phyloP scores from a whole-genome alignment of 1,284 basidiomycete genomes.

The Serendipita sp. region DNA sequence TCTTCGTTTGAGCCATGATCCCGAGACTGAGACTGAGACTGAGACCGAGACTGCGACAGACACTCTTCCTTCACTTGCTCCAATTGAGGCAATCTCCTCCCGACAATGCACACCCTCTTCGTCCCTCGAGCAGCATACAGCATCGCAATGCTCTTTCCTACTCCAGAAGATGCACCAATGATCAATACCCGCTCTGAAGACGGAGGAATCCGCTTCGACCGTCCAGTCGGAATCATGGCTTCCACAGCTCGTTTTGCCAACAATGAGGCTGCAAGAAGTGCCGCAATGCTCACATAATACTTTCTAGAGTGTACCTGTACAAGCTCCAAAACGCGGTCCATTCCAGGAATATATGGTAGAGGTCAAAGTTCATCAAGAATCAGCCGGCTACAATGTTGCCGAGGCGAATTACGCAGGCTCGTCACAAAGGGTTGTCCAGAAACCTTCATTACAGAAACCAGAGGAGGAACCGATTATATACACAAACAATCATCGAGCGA shows the following conservation, averaged over 20 bases:
- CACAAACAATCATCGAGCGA: too few species aligned
- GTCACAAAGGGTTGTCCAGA: too few species aligned
- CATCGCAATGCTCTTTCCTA: slow-evolving; percentile 62
- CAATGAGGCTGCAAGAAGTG: background rate
- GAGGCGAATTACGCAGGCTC: too few species aligned
- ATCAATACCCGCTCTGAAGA: slow-evolving; percentile 57
- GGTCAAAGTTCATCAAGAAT: too few species aligned
- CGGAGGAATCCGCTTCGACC: slow-evolving; percentile 23
- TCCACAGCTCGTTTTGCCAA: background rate
- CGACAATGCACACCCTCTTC: slow-evolving; percentile 54
- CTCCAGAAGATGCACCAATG: slow-evolving; percentile 69
- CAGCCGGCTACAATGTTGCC: too few species aligned
- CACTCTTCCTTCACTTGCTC: slow-evolving; percentile 52
- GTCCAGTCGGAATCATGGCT: background rate
- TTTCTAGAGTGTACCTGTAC: too few species aligned
- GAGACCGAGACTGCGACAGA: slow-evolving; percentile 15
- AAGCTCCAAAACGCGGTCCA: too few species aligned
- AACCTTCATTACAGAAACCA: too few species aligned
- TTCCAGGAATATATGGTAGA: too few species aligned
- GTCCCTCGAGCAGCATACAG: slow-evolving; percentile 66
- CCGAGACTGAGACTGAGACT: too few species aligned
- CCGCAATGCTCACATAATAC: background rate
- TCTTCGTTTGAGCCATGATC: too few species aligned
- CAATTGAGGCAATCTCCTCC: slow-evolving; percentile 45
- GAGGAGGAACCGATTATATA: too few species aligned